phyloP scores from a whole-genome alignment of 176 grass and related monocot species.

The Luzula sylvatica region DNA sequence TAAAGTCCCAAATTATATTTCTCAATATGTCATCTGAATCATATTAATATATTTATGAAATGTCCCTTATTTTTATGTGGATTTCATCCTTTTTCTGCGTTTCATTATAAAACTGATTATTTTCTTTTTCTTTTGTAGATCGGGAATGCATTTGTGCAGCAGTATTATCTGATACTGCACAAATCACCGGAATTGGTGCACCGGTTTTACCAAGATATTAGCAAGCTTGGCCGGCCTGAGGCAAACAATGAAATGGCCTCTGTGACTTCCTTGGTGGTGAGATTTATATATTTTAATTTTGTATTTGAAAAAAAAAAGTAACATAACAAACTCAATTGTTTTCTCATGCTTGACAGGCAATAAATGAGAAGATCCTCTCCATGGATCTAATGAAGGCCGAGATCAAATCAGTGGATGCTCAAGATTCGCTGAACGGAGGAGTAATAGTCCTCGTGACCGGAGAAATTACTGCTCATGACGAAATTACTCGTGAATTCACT shows the following conservation, averaged over 20 bases:
- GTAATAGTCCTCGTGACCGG: constrained; percentile 87
- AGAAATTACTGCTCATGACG: constrained; percentile 39
- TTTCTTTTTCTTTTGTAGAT: constrained; percentile 37
- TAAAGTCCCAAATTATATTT: not conserved
- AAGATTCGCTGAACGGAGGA: constrained; percentile 70
- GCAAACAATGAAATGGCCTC: constrained; percentile 41
- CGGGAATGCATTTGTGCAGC: constrained; percentile 92
- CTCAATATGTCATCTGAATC: not conserved
- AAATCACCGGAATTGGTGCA: constrained; percentile 75
- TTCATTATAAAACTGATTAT: not conserved
- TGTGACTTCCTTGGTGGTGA: constrained; percentile 68
- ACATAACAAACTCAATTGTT: too few species aligned
- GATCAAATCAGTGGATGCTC: constrained; percentile 76
- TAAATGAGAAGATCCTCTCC: constrained; percentile 81
- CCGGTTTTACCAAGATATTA: constrained; percentile 95
- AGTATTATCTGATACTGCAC: constrained; percentile 98
- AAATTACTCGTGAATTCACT: constrained; percentile 47
- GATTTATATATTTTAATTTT: not conserved
- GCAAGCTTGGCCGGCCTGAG: constrained; percentile 64
- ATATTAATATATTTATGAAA: not conserved
- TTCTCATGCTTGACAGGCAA: constrained; percentile 34
- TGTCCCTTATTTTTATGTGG: not conserved
- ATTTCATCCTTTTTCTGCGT: not conserved
- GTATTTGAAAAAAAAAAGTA: constrained; percentile 6
- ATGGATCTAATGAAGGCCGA: constrained; percentile 78